Evolutionary conservation across 106 monocot species (phyloP), one percentile per base, ranked within the genome.

Genomic region (Amphibolis antarctica): DNA sequence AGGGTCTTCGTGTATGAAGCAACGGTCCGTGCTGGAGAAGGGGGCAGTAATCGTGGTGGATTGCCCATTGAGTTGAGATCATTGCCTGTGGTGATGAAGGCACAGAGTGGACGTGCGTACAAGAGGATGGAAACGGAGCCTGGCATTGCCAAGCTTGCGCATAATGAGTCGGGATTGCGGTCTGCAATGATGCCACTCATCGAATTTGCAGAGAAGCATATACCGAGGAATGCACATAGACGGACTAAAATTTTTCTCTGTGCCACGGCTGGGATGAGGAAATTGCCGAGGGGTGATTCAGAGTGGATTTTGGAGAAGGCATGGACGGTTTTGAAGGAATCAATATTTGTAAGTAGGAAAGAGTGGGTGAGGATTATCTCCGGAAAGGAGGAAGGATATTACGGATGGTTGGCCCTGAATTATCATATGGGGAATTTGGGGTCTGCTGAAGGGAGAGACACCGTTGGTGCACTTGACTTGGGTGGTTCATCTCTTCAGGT

Each of bases 401-500:
- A 83, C 71, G 94, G 94, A 66, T 94, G 94, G 94, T 78, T 94
- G 67, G 94, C 89, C 71, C 74, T 94, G 36, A 94, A 94, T 53
- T 78, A 94, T 63, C 79, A 76, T 22, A 81, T 74, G 75, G 84
- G 81, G 25, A 69, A 81, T 65, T 43, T 94, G 24, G 86, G 78
- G 54, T 73, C 77, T 26, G 66, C 50, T 36, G 69, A 74, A 19
- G 9, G 65, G 27, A 89, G 71, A 72, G 61, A 28, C 55, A 89
- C 89, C 6, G 81, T 76, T 72, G 94, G 94, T 59, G 74, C 89
- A 42, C 84, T 96, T 55, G 94, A 96, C 82, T 51, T 96, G 12
- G 94, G 94, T 45, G 94, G 94, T 57, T 96, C 94, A 28, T 96
- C 94, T 14, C 78, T 96, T 68, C 94, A 96, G 60, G 86, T 96